These are phyloP conservation scores for Azolla pinnata DNA, from an alignment of 75 land plant genomes.

Conservation along the genomic window DNA sequence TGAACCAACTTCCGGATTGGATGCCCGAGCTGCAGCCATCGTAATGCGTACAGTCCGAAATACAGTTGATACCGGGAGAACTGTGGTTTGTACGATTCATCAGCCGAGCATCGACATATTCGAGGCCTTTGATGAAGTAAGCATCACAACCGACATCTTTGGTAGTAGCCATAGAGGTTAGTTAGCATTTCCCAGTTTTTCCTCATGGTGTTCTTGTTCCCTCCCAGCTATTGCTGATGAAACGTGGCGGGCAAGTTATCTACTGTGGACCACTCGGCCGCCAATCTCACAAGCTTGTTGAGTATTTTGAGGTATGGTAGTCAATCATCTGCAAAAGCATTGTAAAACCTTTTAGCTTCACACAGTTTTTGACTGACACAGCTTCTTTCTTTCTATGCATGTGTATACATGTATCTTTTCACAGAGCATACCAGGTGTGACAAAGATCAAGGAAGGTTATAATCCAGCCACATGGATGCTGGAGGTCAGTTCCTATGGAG, in stretches of 20 bases:
- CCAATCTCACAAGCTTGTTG: slow-evolving; percentile 51
- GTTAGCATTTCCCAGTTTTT: neutral
- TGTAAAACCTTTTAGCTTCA: too few relatives aligned
- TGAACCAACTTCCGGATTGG: slow-evolving; percentile 53
- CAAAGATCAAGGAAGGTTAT: slow-evolving; percentile 18
- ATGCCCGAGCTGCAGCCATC: slow-evolving; percentile 57
- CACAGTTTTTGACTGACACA: too few relatives aligned
- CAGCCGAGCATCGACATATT: slow-evolving; percentile 72
- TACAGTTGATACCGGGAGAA: slow-evolving; percentile 53
- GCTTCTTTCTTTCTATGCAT: too few relatives aligned
- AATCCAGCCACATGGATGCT: slow-evolving; percentile 36
- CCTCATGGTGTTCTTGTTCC: neutral
- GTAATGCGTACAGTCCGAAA: slow-evolving; percentile 54
- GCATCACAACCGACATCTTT: neutral
- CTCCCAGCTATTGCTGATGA: slow-evolving; percentile 54
- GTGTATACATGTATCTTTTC: too few relatives aligned
- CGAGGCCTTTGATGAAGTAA: slow-evolving; percentile 24
- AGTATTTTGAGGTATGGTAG: slow-evolving; percentile 88
- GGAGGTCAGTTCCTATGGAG: slow-evolving; percentile 16
- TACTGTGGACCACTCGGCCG: slow-evolving; percentile 65
- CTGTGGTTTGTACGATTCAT: slow-evolving; percentile 65
- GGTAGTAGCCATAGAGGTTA: neutral
- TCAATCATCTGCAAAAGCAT: too few relatives aligned
- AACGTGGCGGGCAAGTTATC: slow-evolving; percentile 78
- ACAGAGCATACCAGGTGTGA: slow-evolving; percentile 19